Base-by-base conservation (phyloP, 306 rosid genomes). In the Echinosophora koreensis region DNA sequence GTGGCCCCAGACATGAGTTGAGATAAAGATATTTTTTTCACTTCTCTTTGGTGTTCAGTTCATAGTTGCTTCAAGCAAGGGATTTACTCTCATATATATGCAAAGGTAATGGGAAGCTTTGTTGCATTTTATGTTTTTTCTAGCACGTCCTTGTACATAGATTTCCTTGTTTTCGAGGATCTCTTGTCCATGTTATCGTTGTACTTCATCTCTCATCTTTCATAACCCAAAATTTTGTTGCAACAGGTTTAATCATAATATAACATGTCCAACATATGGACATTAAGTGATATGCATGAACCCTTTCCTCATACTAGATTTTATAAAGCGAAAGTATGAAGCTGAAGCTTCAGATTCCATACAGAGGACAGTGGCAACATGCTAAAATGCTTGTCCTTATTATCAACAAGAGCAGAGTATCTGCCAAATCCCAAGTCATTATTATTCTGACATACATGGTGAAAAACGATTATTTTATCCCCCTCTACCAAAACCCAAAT, bases 91-190 rank as follows among this genome's bases (percentile, higher is more conserved):
- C 34, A 58, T 1, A 15, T 69, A 60, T 69, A 60, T 14, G 22
- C 54, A 6, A 61, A 60, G 35, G 11, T 10, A 60, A 41, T 38
- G 10, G n/a, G 28, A 18, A 60, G 35, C 77, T 37, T 70, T 35
- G 22, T 70, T 60, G 16, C 65, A 60, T 38, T 41, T 44, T 18
- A 8, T 52, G 22, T 37, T 37, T 70, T 30, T 49, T 37, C 65
- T 22, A 69, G 56, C 9, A 37, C 65, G 47, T 50, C 37, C 3
- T 13, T 51, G 49, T 30, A 39, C 28, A 30, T 56, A 34, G 16
- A 77, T 64, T 64, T 72, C 37, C 46, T 34, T 22, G 58, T 27
- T 66, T 58, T 37, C 16, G 76, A 57, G 15, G 56, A 56, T 56
- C 41, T 44, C 62, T 35, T 57, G 10, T 65, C 66, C 15, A 34